A percentile compares a stretch with the other conserved stretches of the same genome.
These are phyloP conservation scores for Pythium folliculosum DNA, from an alignment of 352 stramenopile species.

Conservation along the genomic window DNA sequence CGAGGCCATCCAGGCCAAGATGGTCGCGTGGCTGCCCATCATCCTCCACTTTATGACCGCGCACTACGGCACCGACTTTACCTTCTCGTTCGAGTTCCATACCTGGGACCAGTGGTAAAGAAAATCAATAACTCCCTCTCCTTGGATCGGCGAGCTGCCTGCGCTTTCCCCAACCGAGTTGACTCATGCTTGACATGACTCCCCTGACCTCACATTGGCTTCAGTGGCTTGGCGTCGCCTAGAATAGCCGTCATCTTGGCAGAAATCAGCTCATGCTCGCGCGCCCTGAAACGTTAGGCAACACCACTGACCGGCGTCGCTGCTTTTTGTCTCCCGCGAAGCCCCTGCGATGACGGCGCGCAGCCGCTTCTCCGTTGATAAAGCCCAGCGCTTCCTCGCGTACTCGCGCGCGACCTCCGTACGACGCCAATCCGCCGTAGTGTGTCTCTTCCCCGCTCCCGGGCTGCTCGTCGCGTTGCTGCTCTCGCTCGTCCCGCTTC, in stretches of 20 bases:
- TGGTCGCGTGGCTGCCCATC: conserved; percentile 23
- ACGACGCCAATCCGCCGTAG: neutral
- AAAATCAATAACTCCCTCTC: no score
- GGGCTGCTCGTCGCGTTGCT: neutral
- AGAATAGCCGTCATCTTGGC: no score
- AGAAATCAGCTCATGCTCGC: no score
- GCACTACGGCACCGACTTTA: conserved; percentile 22
- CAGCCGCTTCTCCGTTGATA: neutral
- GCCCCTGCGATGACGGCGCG: neutral
- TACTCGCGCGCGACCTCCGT: neutral
- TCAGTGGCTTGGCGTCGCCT: no score
- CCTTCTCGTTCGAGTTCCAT: neutral
- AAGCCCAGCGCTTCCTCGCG: neutral
- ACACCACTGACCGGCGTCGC: no score
- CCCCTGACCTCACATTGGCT: no score
- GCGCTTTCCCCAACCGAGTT: no score
- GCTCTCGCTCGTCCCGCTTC: conserved; percentile 2
- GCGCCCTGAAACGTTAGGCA: no score
- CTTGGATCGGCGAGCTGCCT: no score
- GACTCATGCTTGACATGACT: no score
- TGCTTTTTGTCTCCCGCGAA: neutral
- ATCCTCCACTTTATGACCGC: conserved; percentile 22
- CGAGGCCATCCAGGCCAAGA: conserved; percentile 13
- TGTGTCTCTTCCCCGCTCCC: neutral
- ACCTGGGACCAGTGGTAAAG: neutral